Evolutionary conservation across 225 moss, liverwort and hornwort genomes (phyloP).

Genomic region (Sphagnum contortum): DNA sequence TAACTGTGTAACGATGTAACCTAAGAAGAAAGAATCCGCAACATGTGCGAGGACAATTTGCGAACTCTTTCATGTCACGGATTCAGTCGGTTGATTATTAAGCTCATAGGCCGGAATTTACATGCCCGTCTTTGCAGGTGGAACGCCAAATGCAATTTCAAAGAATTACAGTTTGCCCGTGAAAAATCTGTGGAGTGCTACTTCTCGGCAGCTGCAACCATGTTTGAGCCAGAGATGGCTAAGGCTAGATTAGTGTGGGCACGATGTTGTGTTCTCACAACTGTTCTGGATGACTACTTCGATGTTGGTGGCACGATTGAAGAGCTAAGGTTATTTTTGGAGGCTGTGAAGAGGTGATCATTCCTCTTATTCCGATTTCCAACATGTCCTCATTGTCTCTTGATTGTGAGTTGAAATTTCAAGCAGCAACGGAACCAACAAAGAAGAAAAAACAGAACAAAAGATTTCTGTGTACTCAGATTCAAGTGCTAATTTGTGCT

Average conservation of each 20-base stretch:
- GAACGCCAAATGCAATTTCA: slow-evolving; percentile 40
- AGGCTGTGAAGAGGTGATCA: slow-evolving; percentile 16
- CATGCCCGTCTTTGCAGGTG: slow-evolving; percentile 20
- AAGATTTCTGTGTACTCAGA: no score
- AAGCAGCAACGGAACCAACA: no score
- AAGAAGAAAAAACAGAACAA: no score
- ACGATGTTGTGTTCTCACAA: slow-evolving; percentile 24
- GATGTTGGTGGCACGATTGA: slow-evolving; percentile 15
- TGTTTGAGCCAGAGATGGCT: slow-evolving; percentile 41
- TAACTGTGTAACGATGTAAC: not conserved
- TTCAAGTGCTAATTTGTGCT: no score
- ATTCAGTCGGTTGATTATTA: no score
- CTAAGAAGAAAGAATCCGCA: not conserved
- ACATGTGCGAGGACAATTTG: not conserved
- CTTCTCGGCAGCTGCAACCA: slow-evolving; percentile 33
- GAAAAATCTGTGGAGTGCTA: slow-evolving; percentile 34
- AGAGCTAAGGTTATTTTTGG: slow-evolving; percentile 25
- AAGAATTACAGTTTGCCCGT: slow-evolving; percentile 32
- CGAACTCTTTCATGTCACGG: no score
- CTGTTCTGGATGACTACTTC: slow-evolving; percentile 55
- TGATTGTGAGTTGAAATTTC: no score
- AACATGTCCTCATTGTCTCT: no score
- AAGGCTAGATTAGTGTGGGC: slow-evolving; percentile 38
- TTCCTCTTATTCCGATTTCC: slow-evolving; percentile 1
- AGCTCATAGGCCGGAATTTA: no score